Percentiles rank a stretch among this genome's conserved stretches.
These are phyloP conservation scores for Zasmidium cellare DNA, from an alignment of 2,329 filamentous ascomycete species.

Conservation along the genomic window DNA sequence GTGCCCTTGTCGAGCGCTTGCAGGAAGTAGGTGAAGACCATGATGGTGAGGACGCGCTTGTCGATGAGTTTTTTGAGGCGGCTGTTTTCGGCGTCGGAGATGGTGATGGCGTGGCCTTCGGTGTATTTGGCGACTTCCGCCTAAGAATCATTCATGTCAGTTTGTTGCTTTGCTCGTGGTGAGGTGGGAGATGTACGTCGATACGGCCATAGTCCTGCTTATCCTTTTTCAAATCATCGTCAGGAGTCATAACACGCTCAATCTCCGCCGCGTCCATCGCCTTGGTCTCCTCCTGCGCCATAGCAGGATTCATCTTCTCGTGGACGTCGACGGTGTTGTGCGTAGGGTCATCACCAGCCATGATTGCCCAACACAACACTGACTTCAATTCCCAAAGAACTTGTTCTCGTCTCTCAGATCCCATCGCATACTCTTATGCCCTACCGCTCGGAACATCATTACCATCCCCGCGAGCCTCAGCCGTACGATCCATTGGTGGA, in stretches of 20 bases:
- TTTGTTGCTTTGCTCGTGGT: neutral
- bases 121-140: constrained; percentile 71
- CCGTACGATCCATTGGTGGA: constrained; percentile 16
- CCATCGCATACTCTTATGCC: too few relatives aligned
- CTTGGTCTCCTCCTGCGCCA: constrained; percentile 10
- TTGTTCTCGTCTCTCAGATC: too few relatives aligned
- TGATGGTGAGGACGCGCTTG: constrained; percentile 65
- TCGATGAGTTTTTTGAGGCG: constrained; percentile 67
- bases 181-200: constrained; percentile 43
- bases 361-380: neutral
- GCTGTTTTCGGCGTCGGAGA: constrained; percentile 60
- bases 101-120: constrained; percentile 54
- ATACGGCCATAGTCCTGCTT: constrained; percentile 60
- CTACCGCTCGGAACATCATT: constrained; percentile 13
- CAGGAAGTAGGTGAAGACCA: constrained; percentile 73
- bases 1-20: constrained; percentile 70
- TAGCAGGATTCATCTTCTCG: constrained; percentile 5
- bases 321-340: constrained; percentile 6
- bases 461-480: neutral
- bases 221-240: constrained; percentile 48
- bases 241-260: constrained; percentile 49
- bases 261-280: constrained; percentile 38
- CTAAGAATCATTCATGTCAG: constrained; percentile 8
- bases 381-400: too few relatives aligned
- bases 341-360: neutral